A percentile compares a stretch with the other conserved stretches of the same genome.
phyloP scores from a whole-genome alignment of 257 asterid species.

The Penstemon eatonii region DNA sequence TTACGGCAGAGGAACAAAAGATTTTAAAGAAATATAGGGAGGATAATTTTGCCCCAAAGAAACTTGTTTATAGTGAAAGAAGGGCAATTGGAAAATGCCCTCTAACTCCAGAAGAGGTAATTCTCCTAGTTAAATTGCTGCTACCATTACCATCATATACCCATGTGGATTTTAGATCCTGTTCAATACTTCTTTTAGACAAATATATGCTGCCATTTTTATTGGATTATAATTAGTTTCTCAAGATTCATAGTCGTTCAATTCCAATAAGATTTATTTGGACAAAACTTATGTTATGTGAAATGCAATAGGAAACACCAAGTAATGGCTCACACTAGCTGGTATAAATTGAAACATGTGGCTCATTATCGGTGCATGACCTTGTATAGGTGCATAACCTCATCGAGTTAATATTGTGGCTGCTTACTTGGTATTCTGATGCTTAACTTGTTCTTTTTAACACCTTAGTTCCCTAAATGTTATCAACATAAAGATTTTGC shows the following conservation, averaged over 20 bases:
- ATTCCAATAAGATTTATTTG: background rate
- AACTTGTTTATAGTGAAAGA: conserved; percentile 79
- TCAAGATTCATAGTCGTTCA: conserved; percentile 1
- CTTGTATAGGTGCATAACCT: background rate
- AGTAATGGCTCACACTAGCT: background rate
- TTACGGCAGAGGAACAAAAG: conserved; percentile 69
- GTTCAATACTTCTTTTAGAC: conserved; percentile 13
- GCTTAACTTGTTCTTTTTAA: conserved; percentile 10
- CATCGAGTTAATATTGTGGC: conserved; percentile 3
- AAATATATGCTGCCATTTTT: background rate
- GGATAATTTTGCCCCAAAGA: conserved; percentile 82
- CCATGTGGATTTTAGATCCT: conserved; percentile 13
- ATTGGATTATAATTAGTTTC: background rate
- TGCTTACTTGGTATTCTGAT: background rate
- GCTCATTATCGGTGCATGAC: too few species aligned
- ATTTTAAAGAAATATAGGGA: conserved; percentile 68
- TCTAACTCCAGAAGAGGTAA: conserved; percentile 95
- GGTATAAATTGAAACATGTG: background rate
- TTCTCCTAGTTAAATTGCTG: conserved; percentile 12
- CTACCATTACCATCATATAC: conserved; percentile 12
- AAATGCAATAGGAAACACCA: background rate
- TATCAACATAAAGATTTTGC: background rate
- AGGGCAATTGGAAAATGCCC: conserved; percentile 99
- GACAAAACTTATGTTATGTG: background rate
- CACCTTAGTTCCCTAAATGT: background rate